Evolutionary conservation across 371 early-diverging fungal genomes (phyloP), one percentile per base, ranked within the genome.

Genomic region (Vairimorpha necatrix): DNA sequence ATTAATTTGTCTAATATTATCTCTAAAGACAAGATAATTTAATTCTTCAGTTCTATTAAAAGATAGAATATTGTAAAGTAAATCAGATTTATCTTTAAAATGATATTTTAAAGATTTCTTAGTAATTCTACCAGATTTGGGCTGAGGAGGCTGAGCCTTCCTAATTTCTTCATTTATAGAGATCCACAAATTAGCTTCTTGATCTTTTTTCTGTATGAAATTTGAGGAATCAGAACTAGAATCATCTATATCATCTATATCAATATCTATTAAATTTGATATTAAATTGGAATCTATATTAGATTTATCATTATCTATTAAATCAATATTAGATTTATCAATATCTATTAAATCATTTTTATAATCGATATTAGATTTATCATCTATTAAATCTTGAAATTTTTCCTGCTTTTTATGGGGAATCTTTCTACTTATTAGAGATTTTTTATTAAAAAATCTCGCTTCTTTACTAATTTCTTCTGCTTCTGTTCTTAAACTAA

Each of bases 1-100:
- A 47, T 82, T 78, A 14, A 86, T 68, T 67, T 84, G 84, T 61
- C 84, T 74, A 33, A 83, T 80, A 63, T 81, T 84, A 18, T 78
- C 82, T 39, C 69, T 74, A 67, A 86, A 86, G 2, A 73, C 69
- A 1, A 62, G 33, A 48, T 78, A 78, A 22, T 69, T 47, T 30
- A 85, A 65, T 36, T 72, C 42, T 56, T 71, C 67, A 30, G 74
- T 62, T 42, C 80, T 79, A 20, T 77, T 75, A 61, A 83, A 80
- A 0, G 83, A 69, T 50, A 85, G 66, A 60, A 85, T 46, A 4
- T 61, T 60, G 30, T 80, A 82, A 11, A 76, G 34, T 14, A 38
- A 47, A 18, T 72, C 72, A 20, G 86, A 78, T 53, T 80, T 36
- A 30, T 33, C 50, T 14, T 42, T 28, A 67, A 82, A 78, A 14